phyloP scores from a whole-genome alignment of 192 early-diverging fungal genomes.

The Coemansia sp. region DNA sequence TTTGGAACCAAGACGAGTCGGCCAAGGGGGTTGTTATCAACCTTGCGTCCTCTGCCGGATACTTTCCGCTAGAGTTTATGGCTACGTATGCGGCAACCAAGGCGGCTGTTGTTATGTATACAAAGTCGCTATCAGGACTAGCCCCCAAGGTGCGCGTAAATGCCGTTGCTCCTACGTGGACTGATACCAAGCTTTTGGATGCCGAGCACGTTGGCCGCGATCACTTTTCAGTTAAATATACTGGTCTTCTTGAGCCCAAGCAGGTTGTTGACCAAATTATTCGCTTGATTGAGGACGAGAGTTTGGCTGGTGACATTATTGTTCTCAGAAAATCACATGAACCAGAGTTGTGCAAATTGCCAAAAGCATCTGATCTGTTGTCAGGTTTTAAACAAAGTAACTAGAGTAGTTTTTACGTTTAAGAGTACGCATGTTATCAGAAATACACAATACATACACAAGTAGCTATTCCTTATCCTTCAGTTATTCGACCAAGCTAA shows the following conservation, averaged over 20 bases:
- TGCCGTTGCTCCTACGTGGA: constrained; percentile 57
- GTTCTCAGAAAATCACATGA: constrained; percentile 12
- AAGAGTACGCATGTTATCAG: no score
- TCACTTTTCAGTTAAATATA: constrained; percentile 17
- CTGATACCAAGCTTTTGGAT: constrained; percentile 56
- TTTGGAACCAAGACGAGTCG: constrained; percentile 43
- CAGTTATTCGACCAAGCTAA: no score
- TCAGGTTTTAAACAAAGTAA: no score
- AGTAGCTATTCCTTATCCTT: no score
- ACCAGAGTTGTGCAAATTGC: constrained; percentile 14
- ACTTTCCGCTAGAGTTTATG: constrained; percentile 46
- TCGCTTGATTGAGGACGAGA: constrained; percentile 54
- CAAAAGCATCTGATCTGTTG: constrained; percentile 25
- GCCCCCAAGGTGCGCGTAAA: constrained; percentile 62
- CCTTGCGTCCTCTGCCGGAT: constrained; percentile 65
- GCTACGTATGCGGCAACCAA: constrained; percentile 75
- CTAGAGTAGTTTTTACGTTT: no score
- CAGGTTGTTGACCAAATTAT: constrained; percentile 57
- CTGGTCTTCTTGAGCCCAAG: constrained; percentile 29
- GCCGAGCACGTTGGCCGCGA: constrained; percentile 32
- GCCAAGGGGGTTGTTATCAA: constrained; percentile 66
- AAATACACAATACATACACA: no score
- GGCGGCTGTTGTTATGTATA: constrained; percentile 64
- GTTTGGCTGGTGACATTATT: constrained; percentile 49
- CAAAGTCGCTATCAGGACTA: constrained; percentile 44